A percentile compares a stretch with the other conserved stretches of the same genome.
Conservation (phyloP, 2,329 filamentous ascomycete genomes). For the Scedosporium apiospermum region DNA sequence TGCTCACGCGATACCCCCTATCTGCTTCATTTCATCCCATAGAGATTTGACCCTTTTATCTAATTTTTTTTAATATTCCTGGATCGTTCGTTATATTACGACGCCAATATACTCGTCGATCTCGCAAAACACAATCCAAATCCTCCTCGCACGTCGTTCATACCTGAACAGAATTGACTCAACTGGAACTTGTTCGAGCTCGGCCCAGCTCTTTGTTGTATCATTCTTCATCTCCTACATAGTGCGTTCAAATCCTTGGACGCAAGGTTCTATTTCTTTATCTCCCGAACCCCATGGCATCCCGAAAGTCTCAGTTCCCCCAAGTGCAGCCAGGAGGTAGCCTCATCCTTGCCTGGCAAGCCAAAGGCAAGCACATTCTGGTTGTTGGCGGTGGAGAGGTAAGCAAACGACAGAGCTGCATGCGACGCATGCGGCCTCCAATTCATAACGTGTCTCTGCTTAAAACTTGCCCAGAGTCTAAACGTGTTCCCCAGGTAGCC, state of each 20-base stretch:
- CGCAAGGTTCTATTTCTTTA: not conserved
- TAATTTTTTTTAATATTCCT: no score
- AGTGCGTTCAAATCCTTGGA: no score
- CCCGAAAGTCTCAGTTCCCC: constrained; percentile 48
- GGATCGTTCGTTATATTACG: no score
- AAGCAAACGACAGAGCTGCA: constrained; percentile 20
- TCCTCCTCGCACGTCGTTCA: no score
- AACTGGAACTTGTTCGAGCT: no score
- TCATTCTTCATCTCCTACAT: not conserved
- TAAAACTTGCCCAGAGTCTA: constrained; percentile 2
- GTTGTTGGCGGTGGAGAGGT: constrained; percentile 94
- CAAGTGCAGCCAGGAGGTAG: constrained; percentile 84
- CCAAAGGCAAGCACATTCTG: constrained; percentile 79
- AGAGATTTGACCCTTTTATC: no score
- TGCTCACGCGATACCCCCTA: no score
- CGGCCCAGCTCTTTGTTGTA: no score
- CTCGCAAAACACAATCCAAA: no score
- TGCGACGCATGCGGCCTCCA: not conserved
- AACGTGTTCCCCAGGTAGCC: constrained; percentile 58
- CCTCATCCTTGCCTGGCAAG: constrained; percentile 91
- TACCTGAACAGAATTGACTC: no score
- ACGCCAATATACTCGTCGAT: no score
- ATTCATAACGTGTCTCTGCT: not conserved
- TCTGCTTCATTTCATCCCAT: no score
- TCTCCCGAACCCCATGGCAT: not conserved